Conservation (phyloP, 176 grass and related monocot genomes). For the Zoysia japonica region DNA sequence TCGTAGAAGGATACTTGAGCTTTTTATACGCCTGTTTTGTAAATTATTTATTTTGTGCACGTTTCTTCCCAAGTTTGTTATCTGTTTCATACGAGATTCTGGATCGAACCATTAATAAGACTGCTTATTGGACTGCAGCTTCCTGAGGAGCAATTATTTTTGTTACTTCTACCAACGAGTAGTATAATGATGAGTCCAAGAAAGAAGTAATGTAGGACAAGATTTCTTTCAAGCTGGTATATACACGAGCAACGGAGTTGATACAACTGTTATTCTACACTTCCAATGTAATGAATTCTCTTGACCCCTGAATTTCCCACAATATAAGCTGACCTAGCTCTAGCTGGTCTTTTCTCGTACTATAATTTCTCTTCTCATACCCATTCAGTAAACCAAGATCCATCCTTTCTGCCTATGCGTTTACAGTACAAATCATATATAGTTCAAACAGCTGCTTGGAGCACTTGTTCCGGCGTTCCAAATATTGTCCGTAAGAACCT, state of each 20-base stretch:
- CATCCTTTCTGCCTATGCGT: neutral
- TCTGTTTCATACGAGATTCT: neutral
- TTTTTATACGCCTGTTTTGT: neutral
- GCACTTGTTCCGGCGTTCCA: slow-evolving; percentile 39
- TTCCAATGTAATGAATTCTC: neutral
- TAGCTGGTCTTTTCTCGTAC: neutral
- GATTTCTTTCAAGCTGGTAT: neutral
- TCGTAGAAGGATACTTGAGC: neutral
- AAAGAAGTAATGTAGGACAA: too few relatives aligned
- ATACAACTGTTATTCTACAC: neutral
- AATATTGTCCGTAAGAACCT: slow-evolving; percentile 61
- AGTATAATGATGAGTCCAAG: neutral
- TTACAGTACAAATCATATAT: neutral
- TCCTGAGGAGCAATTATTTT: neutral
- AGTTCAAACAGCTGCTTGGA: slow-evolving; percentile 37
- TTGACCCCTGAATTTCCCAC: neutral
- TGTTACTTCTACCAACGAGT: neutral
- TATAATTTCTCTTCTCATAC: neutral
- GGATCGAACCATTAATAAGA: neutral
- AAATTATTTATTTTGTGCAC: neutral
- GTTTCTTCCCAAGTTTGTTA: neutral
- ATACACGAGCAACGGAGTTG: neutral
- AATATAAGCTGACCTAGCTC: neutral
- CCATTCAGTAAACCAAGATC: neutral
- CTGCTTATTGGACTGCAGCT: neutral